These are phyloP conservation scores for Madurella mycetomatis DNA, from an alignment of 2,329 filamentous ascomycete species.

Conservation along the genomic window DNA sequence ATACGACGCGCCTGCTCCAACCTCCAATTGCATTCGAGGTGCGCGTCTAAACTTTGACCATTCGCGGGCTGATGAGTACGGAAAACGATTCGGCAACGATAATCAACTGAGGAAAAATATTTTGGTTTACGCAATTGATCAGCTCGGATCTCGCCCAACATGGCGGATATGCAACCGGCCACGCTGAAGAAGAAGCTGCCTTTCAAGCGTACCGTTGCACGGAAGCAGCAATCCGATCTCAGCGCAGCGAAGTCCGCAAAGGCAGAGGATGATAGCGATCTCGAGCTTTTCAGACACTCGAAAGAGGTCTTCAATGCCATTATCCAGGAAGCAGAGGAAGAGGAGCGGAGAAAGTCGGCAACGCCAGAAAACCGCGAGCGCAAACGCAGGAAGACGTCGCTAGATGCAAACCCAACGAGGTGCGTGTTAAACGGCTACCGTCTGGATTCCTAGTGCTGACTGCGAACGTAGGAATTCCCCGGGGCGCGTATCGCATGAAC, in stretches of 20 bases:
- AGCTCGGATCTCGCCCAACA: neutral
- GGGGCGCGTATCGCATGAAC: neutral
- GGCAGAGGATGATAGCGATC: slow-evolving; percentile 30
- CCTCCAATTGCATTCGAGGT: no score
- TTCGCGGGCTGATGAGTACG: no score
- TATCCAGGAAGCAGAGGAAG: slow-evolving; percentile 25
- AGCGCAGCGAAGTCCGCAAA: slow-evolving; percentile 7
- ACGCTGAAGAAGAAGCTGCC: slow-evolving; percentile 25
- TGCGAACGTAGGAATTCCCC: neutral
- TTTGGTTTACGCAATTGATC: no score
- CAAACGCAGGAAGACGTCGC: slow-evolving; percentile 25
- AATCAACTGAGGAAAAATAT: neutral
- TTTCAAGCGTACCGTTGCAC: slow-evolving; percentile 27
- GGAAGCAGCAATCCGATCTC: slow-evolving; percentile 10
- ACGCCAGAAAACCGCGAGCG: slow-evolving; percentile 12
- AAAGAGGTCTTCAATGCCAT: slow-evolving; percentile 45
- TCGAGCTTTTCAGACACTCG: slow-evolving; percentile 48
- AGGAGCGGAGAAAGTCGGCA: slow-evolving; percentile 21
- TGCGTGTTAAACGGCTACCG: neutral
- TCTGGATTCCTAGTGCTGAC: neutral
- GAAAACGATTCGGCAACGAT: neutral
- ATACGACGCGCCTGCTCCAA: no score
- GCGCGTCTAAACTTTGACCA: no score
- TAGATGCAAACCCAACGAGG: slow-evolving; percentile 3
- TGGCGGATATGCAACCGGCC: neutral